These are phyloP conservation scores for Phytophthora cryptogea DNA, from an alignment of 352 stramenopile species.

Conservation along the genomic window DNA sequence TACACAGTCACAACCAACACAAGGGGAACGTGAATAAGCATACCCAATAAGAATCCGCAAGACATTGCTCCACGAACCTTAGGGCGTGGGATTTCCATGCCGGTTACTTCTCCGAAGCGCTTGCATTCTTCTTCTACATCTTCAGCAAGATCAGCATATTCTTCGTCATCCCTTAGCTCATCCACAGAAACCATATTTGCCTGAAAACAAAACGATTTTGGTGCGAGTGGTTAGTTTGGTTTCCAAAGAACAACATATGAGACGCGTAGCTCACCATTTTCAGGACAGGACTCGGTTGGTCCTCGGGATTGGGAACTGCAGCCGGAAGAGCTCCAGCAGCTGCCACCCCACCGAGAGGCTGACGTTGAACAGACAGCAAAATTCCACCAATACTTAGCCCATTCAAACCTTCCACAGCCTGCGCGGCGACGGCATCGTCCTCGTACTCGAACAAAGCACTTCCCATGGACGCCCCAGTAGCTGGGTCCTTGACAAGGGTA, in stretches of 20 bases:
- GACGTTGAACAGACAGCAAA: constrained; percentile 64
- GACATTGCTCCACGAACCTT: constrained; percentile 50
- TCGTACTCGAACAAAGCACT: constrained; percentile 86
- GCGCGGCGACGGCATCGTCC: constrained; percentile 54
- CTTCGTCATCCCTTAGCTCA: constrained; percentile 85
- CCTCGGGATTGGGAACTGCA: constrained; percentile 22
- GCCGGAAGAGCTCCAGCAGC: constrained; percentile 2
- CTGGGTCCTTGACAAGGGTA: constrained; percentile 58
- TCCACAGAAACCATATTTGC: constrained; percentile 86
- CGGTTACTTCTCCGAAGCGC: constrained; percentile 73
- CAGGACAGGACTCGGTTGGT: constrained; percentile 60
- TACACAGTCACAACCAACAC: constrained; percentile 25
- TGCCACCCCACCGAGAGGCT: constrained; percentile 31
- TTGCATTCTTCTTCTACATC: constrained; percentile 91
- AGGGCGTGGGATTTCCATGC: constrained; percentile 79
- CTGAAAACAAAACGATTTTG: constrained; percentile 27
- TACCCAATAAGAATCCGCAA: background rate
- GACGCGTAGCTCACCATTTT: constrained; percentile 62
- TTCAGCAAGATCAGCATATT: constrained; percentile 88
- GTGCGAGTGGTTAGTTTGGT: constrained; percentile 1
- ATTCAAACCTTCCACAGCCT: constrained; percentile 74
- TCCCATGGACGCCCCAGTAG: constrained; percentile 55
- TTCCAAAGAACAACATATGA: constrained; percentile 8
- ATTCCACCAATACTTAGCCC: constrained; percentile 80
- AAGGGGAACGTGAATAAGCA: background rate